Base-by-base conservation (phyloP, 768 basidiomycete species). In the Albatrellus ellisii region DNA sequence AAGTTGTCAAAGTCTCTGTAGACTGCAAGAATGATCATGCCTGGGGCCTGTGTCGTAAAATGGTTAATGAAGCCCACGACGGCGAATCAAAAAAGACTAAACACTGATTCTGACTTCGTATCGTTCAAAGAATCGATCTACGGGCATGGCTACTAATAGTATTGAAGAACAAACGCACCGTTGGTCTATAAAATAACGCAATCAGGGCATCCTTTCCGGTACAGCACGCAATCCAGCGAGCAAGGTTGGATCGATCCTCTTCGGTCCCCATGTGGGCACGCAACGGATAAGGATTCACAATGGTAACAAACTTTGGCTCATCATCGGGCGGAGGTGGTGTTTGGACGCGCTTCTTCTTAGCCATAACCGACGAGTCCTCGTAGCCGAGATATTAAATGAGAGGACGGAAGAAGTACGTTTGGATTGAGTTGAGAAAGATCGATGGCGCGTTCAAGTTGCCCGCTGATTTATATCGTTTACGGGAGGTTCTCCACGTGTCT, bases 1-100 rank as follows among this genome's bases (percentile, higher is more conserved):
- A 63, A 60, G 9, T 56, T 36, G 3, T 47, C 37, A 21, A 59
- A 63, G 1, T 52, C 38, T 17, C 63, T 55, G 20, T 45, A 54
- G 21, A 71, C 51, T 34, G 69, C 69, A 44, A 71, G 56, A 38
- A 71, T 62, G 33, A 72, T 59, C 59, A 64, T 67, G 38, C 58
- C 65, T 8, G 61, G 66, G 1, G 69, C 64, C 66, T 68, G 41
- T 26, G 25, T 2, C 20, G 2, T 21, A 18, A 11, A 15, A n/a
- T 18, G 26, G 15, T 15, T 3, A 6, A 25, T 3, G 31, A 25
- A 21, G 10, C 12, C 17, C 8, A 24, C n/a, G 28, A 6, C 27
- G 37, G 22, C 20, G 12, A 39, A 39, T n/a, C n/a, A n/a, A n/a
- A n/a, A n/a, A n/a, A n/a, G n/a, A n/a, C n/a, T n/a, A n/a, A n/a